A percentile compares a stretch with the other conserved stretches of the same genome.
Conservation (phyloP, 306 rosid species). For the Malus sieversii region DNA sequence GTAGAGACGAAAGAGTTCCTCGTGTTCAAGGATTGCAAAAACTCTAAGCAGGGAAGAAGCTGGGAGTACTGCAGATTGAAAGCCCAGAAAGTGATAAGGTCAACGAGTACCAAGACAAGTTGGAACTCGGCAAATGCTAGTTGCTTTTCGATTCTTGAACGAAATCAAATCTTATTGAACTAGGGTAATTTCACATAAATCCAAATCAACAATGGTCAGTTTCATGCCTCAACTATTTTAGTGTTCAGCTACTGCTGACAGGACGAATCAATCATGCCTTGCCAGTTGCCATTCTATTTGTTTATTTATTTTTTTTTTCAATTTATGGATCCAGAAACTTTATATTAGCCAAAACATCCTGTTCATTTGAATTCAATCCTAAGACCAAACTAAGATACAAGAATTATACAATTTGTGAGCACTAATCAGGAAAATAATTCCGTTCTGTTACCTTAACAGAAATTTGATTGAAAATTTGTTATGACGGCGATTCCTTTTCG, state of each 20-base stretch:
- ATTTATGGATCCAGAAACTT: not conserved
- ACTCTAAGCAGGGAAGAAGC: slow-evolving; percentile 47
- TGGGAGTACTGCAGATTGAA: slow-evolving; percentile 30
- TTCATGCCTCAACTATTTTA: not conserved
- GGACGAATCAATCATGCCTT: not conserved
- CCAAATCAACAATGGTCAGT: not conserved
- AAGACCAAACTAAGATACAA: not conserved
- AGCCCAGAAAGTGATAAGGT: slow-evolving; percentile 8
- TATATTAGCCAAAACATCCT: not conserved
- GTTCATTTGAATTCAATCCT: not conserved
- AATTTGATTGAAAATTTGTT: not conserved
- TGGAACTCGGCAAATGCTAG: not conserved
- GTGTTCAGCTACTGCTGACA: not conserved
- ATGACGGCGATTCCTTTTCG: not conserved
- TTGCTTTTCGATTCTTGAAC: not conserved
- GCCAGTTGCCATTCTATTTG: not conserved
- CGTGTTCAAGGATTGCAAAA: slow-evolving; percentile 57
- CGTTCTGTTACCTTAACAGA: not conserved
- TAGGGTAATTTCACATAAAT: not conserved
- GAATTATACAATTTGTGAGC: not conserved
- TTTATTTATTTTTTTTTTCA: not conserved
- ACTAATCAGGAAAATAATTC: not conserved
- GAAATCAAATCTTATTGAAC: not conserved
- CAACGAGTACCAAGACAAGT: not conserved
- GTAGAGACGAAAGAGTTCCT: slow-evolving; percentile 68